These are phyloP conservation scores for Diutina mesorugosa DNA, from an alignment of 1,139 yeast species.

Conservation along the genomic window DNA sequence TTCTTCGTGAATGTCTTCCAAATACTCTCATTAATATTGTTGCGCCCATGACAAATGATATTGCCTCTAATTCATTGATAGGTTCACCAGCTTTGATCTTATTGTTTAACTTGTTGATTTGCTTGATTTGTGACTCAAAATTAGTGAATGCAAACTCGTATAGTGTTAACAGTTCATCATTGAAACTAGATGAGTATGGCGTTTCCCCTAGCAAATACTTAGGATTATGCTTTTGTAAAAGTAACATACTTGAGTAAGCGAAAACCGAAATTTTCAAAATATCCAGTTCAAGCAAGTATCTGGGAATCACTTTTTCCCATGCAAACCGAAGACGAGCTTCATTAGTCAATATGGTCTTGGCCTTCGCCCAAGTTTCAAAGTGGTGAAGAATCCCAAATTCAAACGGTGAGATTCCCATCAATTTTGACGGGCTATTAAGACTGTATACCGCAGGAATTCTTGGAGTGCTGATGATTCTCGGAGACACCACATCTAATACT, in stretches of 20 bases:
- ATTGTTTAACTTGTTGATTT: background rate
- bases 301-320: background rate
- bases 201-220: background rate
- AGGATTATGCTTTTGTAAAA: background rate
- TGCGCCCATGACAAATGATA: background rate
- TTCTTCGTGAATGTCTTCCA: background rate
- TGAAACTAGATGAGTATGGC: no score
- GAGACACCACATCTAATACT: background rate
- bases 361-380: background rate
- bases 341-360: background rate
- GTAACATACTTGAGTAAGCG: background rate
- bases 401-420: background rate
- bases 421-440: background rate
- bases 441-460: background rate
- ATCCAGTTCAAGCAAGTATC: background rate
- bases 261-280: background rate
- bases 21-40: background rate
- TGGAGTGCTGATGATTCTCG: background rate
- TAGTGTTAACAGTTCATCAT: background rate
- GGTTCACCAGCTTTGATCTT: background rate
- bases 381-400: background rate
- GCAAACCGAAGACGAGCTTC: background rate
- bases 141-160: background rate
- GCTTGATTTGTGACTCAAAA: background rate
- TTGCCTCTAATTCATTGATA: background rate